Base-by-base conservation (phyloP, 805 yeast species). In the Cyberlindnera mississippiensis region DNA sequence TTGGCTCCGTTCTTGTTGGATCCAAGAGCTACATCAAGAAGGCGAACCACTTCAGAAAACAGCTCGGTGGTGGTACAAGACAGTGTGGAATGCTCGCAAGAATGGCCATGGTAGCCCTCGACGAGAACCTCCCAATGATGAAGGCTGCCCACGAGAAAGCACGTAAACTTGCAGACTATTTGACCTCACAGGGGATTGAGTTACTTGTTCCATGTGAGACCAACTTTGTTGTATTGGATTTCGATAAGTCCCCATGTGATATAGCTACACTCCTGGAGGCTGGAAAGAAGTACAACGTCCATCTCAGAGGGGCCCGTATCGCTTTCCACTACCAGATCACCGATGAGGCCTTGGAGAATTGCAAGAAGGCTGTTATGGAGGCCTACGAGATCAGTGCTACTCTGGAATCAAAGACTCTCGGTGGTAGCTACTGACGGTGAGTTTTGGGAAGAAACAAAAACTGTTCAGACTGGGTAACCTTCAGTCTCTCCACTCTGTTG, bases 61-160 rank as follows among this genome's bases (percentile, higher is more conserved):
- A 90, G 66, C 77, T 78, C 50, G 97, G 97, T 59, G 96, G 96
- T 53, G 96, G 96, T 50, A 78, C 90, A 37, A 75, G 97, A 60
- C 97, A 90, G 67, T 72, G 84, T 29, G 97, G 97, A 42, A 66
- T 86, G 64, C 71, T 90, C 55, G 70, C 91, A 6, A 71, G 77
- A 41, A 89, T 90, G 85, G 96, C 95, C 3, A 61, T 71, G n/a
- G 70, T 73, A 38, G 95, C 95, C 19, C 70, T 90, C 40, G 80
- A 85, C 41, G 81, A 82, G 49, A 85, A 84, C 56, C 67, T 77
- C 26, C 73, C 78, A 41, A 69, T 64, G 41, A 58, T 80, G 42
- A 46, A 55, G 32, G 55, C 61, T 30, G 69, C 82, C 18, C 85
- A 80, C 57, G 59, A 57, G 14, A 62, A 65, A 49, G 84, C 84